Percentiles rank a stretch among this genome's conserved stretches.
These are phyloP conservation scores for Blastobotrys attinorum DNA, from an alignment of 805 yeast genomes.

Conservation along the genomic window DNA sequence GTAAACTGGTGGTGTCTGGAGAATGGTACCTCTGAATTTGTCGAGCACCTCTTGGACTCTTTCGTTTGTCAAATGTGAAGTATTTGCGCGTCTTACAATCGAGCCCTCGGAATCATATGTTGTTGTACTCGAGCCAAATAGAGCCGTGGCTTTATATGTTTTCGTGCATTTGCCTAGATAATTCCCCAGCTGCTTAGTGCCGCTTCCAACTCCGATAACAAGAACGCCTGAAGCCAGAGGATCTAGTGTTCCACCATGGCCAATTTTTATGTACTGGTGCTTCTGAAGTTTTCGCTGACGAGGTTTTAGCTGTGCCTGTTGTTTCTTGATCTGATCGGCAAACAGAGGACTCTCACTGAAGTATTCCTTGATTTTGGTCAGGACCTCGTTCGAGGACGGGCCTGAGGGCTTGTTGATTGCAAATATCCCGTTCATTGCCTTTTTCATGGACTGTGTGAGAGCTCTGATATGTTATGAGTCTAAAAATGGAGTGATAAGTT, in stretches of 20 bases:
- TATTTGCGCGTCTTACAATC: constrained; percentile 49
- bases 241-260: constrained; percentile 97
- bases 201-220: constrained; percentile 85
- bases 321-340: constrained; percentile 22
- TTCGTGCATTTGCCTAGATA: constrained; percentile 71
- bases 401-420: constrained; percentile 90
- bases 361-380: constrained; percentile 54
- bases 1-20: constrained; percentile 91
- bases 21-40: constrained; percentile 71
- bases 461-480: too few relatives aligned
- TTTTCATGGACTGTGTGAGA: too few relatives aligned
- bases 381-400: constrained; percentile 65
- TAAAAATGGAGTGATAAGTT: too few relatives aligned
- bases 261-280: constrained; percentile 72
- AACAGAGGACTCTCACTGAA: constrained; percentile 56
- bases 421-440: constrained; percentile 78
- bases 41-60: constrained; percentile 41
- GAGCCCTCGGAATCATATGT: constrained; percentile 93
- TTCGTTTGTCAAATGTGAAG: constrained; percentile 49
- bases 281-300: constrained; percentile 41
- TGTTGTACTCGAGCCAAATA: constrained; percentile 85
- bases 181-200: constrained; percentile 72
- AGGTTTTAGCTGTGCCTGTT: constrained; percentile 9
- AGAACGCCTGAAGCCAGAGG: constrained; percentile 91
- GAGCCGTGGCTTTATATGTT: constrained; percentile 73